A percentile compares a stretch with the other conserved stretches of the same genome.
Evolutionary conservation across 1,139 yeast genomes (phyloP).

Genomic region (Yamadazyma sp.): DNA sequence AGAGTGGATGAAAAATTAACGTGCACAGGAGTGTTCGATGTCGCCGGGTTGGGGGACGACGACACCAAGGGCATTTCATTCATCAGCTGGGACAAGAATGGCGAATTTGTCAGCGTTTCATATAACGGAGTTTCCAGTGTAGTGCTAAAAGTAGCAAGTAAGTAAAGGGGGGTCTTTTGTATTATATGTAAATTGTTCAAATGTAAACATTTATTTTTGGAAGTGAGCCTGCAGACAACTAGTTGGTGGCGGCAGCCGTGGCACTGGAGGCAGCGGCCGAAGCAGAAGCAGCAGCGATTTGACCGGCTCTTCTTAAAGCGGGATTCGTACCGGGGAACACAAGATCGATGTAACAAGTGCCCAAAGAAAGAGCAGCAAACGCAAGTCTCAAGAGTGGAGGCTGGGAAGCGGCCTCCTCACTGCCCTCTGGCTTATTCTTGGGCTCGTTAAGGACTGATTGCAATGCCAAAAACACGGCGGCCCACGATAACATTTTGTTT

Average conservation of each 20-base stretch:
- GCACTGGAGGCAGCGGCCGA: constrained; percentile 22
- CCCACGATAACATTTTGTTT: constrained; percentile 58
- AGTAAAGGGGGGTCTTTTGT: not conserved
- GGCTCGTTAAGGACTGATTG: constrained; percentile 55
- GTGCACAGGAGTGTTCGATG: constrained; percentile 7
- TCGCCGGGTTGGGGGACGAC: constrained; percentile 7
- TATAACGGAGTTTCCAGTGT: constrained; percentile 38
- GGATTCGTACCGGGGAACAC: constrained; percentile 40
- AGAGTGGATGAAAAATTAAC: constrained; percentile 21
- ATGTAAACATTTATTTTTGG: not conserved
- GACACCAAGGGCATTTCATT: constrained; percentile 37
- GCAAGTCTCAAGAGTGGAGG: constrained; percentile 46
- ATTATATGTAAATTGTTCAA: constrained; percentile 1
- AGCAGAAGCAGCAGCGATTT: constrained; percentile 13
- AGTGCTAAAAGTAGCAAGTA: constrained; percentile 2
- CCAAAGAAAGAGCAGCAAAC: constrained; percentile 48
- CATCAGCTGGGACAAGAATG: constrained; percentile 41
- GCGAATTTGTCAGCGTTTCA: constrained; percentile 36
- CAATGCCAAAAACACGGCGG: constrained; percentile 51
- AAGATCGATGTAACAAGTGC: constrained; percentile 55
- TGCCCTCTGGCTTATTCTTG: constrained; percentile 28
- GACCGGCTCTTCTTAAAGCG: constrained; percentile 22
- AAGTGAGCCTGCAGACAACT: not conserved
- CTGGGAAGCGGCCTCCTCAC: constrained; percentile 24
- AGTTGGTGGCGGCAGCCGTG: constrained; percentile 15